A percentile compares a stretch with the other conserved stretches of the same genome.
Evolutionary conservation across 1,284 basidiomycete species (phyloP).

Genomic region (Rhodotorula sp.): DNA sequence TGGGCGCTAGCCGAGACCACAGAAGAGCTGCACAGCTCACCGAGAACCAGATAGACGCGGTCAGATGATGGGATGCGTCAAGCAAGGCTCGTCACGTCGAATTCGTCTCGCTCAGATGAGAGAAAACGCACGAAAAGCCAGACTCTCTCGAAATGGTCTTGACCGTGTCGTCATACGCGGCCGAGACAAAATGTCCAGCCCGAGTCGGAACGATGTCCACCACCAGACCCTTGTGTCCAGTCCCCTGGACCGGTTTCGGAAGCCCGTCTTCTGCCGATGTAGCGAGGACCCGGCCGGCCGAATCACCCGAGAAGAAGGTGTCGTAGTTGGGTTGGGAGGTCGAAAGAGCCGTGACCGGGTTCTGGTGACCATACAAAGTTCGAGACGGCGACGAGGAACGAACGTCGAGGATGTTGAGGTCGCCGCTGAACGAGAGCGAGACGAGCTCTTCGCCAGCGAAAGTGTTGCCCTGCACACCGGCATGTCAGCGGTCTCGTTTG

Average conservation of each 20-base stretch:
- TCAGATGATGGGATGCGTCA: not conserved
- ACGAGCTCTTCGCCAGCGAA: slow-evolving; percentile 73
- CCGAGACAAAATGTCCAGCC: slow-evolving; percentile 58
- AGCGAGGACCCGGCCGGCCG: slow-evolving; percentile 74
- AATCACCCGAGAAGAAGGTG: slow-evolving; percentile 78
- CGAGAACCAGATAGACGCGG: not conserved
- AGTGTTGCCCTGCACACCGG: slow-evolving; percentile 61
- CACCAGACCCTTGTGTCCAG: slow-evolving; percentile 70
- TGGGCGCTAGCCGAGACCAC: slow-evolving; percentile 59
- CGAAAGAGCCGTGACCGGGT: slow-evolving; percentile 65
- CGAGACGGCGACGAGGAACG: slow-evolving; percentile 63
- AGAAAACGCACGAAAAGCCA: slow-evolving; percentile 60
- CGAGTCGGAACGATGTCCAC: slow-evolving; percentile 58
- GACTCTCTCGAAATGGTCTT: slow-evolving; percentile 53
- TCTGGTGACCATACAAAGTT: slow-evolving; percentile 63
- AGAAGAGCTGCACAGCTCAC: not conserved
- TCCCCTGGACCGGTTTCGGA: slow-evolving; percentile 56
- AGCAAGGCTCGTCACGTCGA: not conserved
- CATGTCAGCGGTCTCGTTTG: rapidly evolving
- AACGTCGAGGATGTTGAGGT: slow-evolving; percentile 58
- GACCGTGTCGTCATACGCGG: slow-evolving; percentile 77
- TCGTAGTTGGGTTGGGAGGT: slow-evolving; percentile 31
- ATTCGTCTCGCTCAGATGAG: not conserved
- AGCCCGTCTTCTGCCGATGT: slow-evolving; percentile 44
- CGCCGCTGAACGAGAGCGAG: slow-evolving; percentile 70